phyloP scores from a whole-genome alignment of 352 stramenopile species.

The Pilasporangium apinafurcum region DNA sequence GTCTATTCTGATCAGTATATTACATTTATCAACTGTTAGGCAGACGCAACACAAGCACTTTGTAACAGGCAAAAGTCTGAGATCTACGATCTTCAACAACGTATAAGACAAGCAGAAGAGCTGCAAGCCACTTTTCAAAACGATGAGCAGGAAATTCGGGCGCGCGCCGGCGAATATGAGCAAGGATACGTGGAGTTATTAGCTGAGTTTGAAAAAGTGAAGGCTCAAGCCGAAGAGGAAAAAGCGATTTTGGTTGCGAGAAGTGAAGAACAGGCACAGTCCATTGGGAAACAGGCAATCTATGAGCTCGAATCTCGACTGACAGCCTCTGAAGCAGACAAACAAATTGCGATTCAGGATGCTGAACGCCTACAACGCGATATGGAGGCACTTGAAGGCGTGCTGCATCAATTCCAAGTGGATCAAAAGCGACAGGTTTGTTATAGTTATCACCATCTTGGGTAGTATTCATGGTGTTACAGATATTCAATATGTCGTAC shows the following conservation, averaged over 20 bases:
- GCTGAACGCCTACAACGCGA: conserved; percentile 42
- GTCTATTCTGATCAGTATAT: background rate
- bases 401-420: conserved; percentile 59
- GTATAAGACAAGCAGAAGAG: conserved; percentile 17
- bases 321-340: conserved; percentile 49
- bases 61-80: conserved; percentile 30
- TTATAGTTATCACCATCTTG: no score
- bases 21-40: conserved; percentile 8
- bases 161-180: conserved; percentile 52
- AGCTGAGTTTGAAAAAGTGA: conserved; percentile 38
- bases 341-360: conserved; percentile 50
- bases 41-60: conserved; percentile 29
- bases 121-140: conserved; percentile 21
- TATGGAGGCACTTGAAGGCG: conserved; percentile 46
- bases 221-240: conserved; percentile 38
- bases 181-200: conserved; percentile 58
- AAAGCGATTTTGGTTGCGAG: conserved; percentile 37
- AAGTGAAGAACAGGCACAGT: conserved; percentile 40
- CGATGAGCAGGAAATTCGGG: conserved; percentile 27
- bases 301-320: conserved; percentile 63
- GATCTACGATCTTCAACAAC: conserved; percentile 17
- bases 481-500: background rate
- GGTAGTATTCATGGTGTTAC: no score
- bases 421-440: conserved; percentile 48
- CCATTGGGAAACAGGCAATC: conserved; percentile 39